Conservation (phyloP, 345 rosid genomes). For the Odontarrhena argentea region DNA sequence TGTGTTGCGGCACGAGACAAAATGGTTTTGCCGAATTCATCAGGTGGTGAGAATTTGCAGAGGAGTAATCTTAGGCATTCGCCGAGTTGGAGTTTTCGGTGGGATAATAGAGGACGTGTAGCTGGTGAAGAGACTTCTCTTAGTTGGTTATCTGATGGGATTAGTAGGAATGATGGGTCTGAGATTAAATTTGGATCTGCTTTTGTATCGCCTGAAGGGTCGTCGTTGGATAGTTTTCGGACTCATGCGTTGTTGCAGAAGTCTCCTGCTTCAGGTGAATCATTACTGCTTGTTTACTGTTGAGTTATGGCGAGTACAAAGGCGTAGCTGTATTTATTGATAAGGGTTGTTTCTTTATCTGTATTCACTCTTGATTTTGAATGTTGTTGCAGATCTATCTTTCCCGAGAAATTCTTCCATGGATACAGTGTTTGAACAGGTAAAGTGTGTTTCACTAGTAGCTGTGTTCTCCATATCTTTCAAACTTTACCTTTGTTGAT, state of each 20-base stretch:
- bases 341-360: not conserved
- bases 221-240: slow-evolving; percentile 58
- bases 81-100: slow-evolving; percentile 89
- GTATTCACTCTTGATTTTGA: slow-evolving; percentile 14
- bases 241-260: slow-evolving; percentile 65
- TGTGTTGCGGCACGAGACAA: slow-evolving; percentile 96
- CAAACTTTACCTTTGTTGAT: not conserved
- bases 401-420: slow-evolving; percentile 61
- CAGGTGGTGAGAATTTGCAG: slow-evolving; percentile 59
- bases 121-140: slow-evolving; percentile 89
- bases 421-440: slow-evolving; percentile 74
- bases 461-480: slow-evolving; percentile 20
- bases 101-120: slow-evolving; percentile 96
- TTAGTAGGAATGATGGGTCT: slow-evolving; percentile 54
- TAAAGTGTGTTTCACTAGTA: slow-evolving; percentile 36
- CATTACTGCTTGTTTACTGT: not conserved
- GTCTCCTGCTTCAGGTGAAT: slow-evolving; percentile 81
- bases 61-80: slow-evolving; percentile 80
- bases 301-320: not conserved
- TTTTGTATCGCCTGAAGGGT: slow-evolving; percentile 68
- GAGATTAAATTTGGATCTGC: slow-evolving; percentile 63
- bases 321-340: slow-evolving; percentile 5
- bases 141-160: slow-evolving; percentile 70
- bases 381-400: slow-evolving; percentile 61
- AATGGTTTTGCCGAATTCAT: slow-evolving; percentile 57